Evolutionary conservation across 805 yeast species (phyloP).

Genomic region (Pichia kluyveri): DNA sequence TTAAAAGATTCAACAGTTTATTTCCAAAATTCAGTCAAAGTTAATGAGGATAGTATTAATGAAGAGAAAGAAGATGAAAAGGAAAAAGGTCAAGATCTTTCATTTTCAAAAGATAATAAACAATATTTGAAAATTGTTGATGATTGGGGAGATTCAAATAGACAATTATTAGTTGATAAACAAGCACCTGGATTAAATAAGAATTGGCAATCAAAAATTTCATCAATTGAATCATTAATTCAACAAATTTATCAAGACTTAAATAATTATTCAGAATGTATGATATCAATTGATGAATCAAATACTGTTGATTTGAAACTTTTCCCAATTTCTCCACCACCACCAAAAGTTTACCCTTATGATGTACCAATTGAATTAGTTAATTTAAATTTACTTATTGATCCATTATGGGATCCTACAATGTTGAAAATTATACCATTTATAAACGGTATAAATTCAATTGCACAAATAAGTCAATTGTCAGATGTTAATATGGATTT

Average conservation of each 20-base stretch:
- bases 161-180: constrained; percentile 17
- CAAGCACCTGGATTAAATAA: constrained; percentile 13
- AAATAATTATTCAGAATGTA: constrained; percentile 91
- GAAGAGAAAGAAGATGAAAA: constrained; percentile 1
- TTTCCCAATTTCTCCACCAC: constrained; percentile 83
- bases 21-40: constrained; percentile 20
- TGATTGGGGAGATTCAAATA: constrained; percentile 21
- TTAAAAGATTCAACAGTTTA: constrained; percentile 36
- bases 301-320: constrained; percentile 88
- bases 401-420: constrained; percentile 95
- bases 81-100: constrained; percentile 1
- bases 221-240: constrained; percentile 63
- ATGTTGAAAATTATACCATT: constrained; percentile 80
- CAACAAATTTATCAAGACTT: constrained; percentile 91
- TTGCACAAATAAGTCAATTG: constrained; percentile 63
- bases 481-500: constrained; percentile 74
- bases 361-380: constrained; percentile 94
- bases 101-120: constrained; percentile 4
- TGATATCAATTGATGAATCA: constrained; percentile 84
- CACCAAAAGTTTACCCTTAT: constrained; percentile 62
- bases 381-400: constrained; percentile 60
- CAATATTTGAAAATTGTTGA: constrained; percentile 25
- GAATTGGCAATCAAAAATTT: constrained; percentile 22
- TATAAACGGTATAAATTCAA: constrained; percentile 83
- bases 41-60: too few relatives aligned